These are phyloP conservation scores for Eucalyptus tenuipes DNA, from an alignment of 345 rosid genomes.

Conservation along the genomic window DNA sequence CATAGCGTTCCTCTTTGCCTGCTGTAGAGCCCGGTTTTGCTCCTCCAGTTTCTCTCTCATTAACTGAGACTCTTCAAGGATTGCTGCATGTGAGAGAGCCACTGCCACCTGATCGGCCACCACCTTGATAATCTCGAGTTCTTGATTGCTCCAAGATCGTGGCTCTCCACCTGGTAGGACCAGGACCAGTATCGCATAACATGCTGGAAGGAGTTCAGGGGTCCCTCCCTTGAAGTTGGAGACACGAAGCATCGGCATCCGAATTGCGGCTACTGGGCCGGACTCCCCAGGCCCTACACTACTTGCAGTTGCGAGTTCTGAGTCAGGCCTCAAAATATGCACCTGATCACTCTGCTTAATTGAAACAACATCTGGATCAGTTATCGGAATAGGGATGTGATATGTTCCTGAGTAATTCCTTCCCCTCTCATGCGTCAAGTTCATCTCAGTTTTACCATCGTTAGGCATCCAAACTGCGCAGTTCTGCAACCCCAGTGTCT, in stretches of 20 bases:
- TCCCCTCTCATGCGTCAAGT: constrained; percentile 59
- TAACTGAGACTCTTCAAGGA: constrained; percentile 87
- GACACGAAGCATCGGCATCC: constrained; percentile 94
- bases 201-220: constrained; percentile 54
- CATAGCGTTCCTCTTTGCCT: constrained; percentile 55
- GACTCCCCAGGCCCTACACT: constrained; percentile 34
- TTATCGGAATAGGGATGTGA: constrained; percentile 33
- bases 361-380: constrained; percentile 55
- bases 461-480: constrained; percentile 98
- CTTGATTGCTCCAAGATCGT: constrained; percentile 72
- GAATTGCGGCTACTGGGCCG: constrained; percentile 79
- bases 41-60: constrained; percentile 88
- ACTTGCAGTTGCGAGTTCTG: constrained; percentile 55
- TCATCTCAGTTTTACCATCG: constrained; percentile 44
- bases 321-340: constrained; percentile 40
- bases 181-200: constrained; percentile 74
- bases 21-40: constrained; percentile 78
- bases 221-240: constrained; percentile 86
- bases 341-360: constrained; percentile 54
- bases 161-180: constrained; percentile 63
- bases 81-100: constrained; percentile 93
- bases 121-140: constrained; percentile 78
- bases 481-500: constrained; percentile 73
- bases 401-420: constrained; percentile 19
- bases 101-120: constrained; percentile 98